These are phyloP conservation scores for Haplosporangium sp. DNA, from an alignment of 371 early-diverging fungal species.

Conservation along the genomic window DNA sequence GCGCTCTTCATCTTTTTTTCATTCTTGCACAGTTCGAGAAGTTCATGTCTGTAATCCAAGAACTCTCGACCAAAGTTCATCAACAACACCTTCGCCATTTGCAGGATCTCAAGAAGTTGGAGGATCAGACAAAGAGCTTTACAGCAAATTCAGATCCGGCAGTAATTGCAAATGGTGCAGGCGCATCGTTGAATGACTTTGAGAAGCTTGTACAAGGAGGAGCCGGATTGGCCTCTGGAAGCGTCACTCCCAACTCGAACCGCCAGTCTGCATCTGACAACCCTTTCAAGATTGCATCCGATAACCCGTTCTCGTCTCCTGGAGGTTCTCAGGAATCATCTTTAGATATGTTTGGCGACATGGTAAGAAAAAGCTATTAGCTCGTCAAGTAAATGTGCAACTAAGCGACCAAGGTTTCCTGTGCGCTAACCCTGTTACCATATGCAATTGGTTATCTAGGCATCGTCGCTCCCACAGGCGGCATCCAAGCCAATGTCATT, in stretches of 20 bases:
- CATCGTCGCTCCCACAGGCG: conserved; percentile 28
- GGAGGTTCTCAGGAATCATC: conserved; percentile 27
- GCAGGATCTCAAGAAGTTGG: conserved; percentile 67
- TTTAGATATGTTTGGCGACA: conserved; percentile 52
- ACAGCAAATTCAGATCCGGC: conserved; percentile 28
- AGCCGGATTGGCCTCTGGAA: conserved; percentile 12
- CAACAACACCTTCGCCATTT: conserved; percentile 74
- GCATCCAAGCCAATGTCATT: conserved; percentile 34
- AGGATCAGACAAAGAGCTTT: conserved; percentile 65
- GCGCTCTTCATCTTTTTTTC: neutral
- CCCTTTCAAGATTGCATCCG: conserved; percentile 53
- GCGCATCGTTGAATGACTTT: conserved; percentile 41
- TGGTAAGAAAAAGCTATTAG: conserved; percentile 8
- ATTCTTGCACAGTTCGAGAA: conserved; percentile 64
- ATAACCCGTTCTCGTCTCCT: conserved; percentile 40
- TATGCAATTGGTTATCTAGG: neutral
- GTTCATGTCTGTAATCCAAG: conserved; percentile 76
- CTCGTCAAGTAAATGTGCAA: no score
- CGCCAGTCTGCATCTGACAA: conserved; percentile 38
- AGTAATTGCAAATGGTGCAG: conserved; percentile 26
- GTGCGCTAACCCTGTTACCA: no score
- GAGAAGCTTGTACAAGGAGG: conserved; percentile 48
- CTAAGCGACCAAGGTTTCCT: no score
- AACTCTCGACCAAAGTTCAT: conserved; percentile 71
- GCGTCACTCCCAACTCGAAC: conserved; percentile 12